Conservation (phyloP, 2,329 filamentous ascomycete species). For the Ceratocystis colombiana region DNA sequence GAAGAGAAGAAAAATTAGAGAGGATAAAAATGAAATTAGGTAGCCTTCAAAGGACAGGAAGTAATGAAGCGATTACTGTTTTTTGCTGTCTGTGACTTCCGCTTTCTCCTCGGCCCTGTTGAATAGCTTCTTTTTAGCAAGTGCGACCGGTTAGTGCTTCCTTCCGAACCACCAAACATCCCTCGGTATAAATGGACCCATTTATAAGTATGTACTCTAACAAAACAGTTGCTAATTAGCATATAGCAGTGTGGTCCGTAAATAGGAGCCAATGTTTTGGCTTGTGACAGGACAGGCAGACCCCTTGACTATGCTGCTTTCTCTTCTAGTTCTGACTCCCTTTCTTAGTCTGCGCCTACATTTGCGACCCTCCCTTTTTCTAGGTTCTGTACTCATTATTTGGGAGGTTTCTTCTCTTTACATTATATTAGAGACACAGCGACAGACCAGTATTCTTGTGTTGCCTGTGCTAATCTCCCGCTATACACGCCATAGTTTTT, state of each 20-base stretch:
- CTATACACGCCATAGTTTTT: too few species aligned
- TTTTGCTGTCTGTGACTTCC: background rate
- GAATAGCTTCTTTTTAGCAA: conserved; percentile 9
- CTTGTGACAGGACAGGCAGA: background rate
- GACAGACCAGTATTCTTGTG: too few species aligned
- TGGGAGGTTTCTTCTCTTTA: too few species aligned
- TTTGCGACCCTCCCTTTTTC: too few species aligned
- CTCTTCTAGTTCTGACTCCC: conserved; percentile 3
- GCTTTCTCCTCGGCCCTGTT: background rate
- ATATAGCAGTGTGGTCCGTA: background rate
- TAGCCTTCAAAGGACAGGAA: background rate
- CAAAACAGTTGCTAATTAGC: background rate
- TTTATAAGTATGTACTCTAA: background rate
- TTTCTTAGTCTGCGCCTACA: background rate
- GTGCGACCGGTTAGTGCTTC: background rate
- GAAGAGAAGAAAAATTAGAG: background rate
- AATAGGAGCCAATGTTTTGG: background rate
- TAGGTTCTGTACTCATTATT: too few species aligned
- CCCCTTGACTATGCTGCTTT: conserved; percentile 11
- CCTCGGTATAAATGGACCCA: conserved; percentile 8
- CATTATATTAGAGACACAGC: too few species aligned
- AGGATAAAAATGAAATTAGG: background rate
- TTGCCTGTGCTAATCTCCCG: background rate
- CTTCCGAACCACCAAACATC: background rate
- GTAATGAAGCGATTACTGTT: background rate